Conservation (phyloP, 1,284 basidiomycete species). For the Naganishia sp. region DNA sequence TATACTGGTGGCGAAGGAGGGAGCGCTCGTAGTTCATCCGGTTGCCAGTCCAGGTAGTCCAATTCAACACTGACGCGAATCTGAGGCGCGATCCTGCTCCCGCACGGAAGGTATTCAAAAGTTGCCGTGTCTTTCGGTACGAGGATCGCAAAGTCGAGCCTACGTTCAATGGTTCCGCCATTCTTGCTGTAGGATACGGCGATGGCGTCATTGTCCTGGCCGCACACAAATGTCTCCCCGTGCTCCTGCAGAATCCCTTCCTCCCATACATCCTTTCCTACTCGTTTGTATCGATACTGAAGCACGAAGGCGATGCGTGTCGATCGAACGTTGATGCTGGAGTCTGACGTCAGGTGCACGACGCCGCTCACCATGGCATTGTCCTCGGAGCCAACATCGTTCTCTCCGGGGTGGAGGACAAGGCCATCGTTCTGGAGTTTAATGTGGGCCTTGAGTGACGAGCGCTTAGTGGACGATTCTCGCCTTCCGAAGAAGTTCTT, state of each 20-base stretch:
- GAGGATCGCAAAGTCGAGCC: conserved; percentile 14
- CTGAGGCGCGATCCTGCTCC: conserved; percentile 1
- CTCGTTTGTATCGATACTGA: conserved; percentile 12
- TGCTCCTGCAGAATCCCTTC: conserved; percentile 24
- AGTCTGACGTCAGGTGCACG: not conserved
- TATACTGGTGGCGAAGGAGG: conserved; percentile 16
- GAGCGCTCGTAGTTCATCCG: conserved; percentile 1
- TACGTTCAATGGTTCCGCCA: not conserved
- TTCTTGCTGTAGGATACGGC: conserved; percentile 7
- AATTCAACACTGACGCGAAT: conserved; percentile 19
- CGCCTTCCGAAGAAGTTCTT: conserved; percentile 8
- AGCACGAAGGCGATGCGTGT: conserved; percentile 16
- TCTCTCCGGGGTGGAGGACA: conserved; percentile 15
- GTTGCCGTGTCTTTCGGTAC: conserved; percentile 16
- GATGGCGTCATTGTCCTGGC: not conserved
- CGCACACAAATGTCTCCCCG: conserved; percentile 12
- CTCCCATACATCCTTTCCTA: conserved; percentile 13
- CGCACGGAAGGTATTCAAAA: conserved; percentile 5
- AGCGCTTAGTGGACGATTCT: conserved; percentile 9
- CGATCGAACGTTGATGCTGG: conserved; percentile 10
- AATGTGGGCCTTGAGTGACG: conserved; percentile 9
- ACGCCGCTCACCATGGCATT: conserved; percentile 17
- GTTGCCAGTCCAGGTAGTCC: conserved; percentile 13
- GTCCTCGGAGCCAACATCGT: conserved; percentile 10
- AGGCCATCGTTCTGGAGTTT: conserved; percentile 17